A percentile compares a stretch with the other conserved stretches of the same genome.
These are phyloP conservation scores for Aspergillus jensenii DNA, from an alignment of 2,329 filamentous ascomycete species.

Conservation along the genomic window DNA sequence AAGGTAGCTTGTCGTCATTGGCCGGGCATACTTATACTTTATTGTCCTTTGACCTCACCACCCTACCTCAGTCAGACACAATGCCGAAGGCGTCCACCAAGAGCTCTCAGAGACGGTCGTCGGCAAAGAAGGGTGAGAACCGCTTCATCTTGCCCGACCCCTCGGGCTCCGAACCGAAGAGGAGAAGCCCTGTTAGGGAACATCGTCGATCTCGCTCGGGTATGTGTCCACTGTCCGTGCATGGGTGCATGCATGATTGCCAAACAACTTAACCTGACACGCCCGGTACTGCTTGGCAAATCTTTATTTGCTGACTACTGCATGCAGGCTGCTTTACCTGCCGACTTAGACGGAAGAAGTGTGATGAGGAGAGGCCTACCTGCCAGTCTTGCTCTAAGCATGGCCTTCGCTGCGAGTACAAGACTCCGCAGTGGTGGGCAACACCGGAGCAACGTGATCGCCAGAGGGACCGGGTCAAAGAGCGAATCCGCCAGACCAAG, in stretches of 20 bases:
- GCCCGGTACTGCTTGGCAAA: neutral
- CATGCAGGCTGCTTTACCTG: slow-evolving; percentile 64
- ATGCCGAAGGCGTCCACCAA: no score
- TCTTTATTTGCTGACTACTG: neutral
- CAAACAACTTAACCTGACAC: neutral
- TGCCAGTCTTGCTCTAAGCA: slow-evolving; percentile 68
- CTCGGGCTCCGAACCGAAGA: neutral
- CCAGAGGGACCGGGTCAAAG: slow-evolving; percentile 93
- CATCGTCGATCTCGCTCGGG: slow-evolving; percentile 11
- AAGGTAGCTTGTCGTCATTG: neutral
- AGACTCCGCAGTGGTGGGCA: slow-evolving; percentile 93
- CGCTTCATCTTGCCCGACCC: neutral
- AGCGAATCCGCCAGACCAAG: slow-evolving; percentile 95
- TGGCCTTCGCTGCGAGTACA: slow-evolving; percentile 87
- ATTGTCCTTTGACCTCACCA: neutral
- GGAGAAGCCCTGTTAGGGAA: neutral
- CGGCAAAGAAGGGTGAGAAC: neutral
- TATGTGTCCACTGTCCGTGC: slow-evolving; percentile 1
- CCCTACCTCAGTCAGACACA: neutral
- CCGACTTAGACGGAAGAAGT: slow-evolving; percentile 67
- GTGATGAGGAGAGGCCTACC: slow-evolving; percentile 61
- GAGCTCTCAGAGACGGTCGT: neutral
- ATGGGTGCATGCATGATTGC: neutral
- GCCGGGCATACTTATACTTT: neutral
- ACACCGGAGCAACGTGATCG: slow-evolving; percentile 79